These are phyloP conservation scores for Theileria annulata DNA, from an alignment of 169 alveolate species.

Conservation along the genomic window DNA sequence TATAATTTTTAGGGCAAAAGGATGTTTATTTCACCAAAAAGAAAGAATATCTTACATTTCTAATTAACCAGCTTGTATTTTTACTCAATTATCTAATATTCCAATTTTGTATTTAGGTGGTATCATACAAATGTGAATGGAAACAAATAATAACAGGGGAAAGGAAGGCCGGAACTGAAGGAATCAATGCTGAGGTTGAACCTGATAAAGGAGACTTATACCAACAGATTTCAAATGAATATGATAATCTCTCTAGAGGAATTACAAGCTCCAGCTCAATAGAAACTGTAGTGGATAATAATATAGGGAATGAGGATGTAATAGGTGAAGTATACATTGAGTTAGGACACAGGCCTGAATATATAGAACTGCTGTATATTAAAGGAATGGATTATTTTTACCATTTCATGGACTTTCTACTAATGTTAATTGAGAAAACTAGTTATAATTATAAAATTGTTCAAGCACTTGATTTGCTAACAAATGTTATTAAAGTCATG, in stretches of 20 bases:
- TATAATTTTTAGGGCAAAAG: neutral
- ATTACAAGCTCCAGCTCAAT: neutral
- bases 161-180: too few relatives aligned
- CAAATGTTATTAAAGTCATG: slow-evolving; percentile 29
- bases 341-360: slow-evolving; percentile 16
- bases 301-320: neutral
- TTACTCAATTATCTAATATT: neutral
- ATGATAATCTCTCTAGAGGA: neutral
- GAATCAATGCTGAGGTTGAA: too few relatives aligned
- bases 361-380: slow-evolving; percentile 24
- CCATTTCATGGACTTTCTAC: slow-evolving; percentile 43
- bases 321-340: slow-evolving; percentile 27
- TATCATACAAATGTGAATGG: neutral
- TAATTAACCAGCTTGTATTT: slow-evolving; percentile 3
- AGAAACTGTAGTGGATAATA: too few relatives aligned
- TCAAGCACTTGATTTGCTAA: slow-evolving; percentile 42
- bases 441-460: slow-evolving; percentile 7
- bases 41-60: slow-evolving; percentile 1
- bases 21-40: slow-evolving; percentile 11
- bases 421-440: slow-evolving; percentile 38
- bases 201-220: neutral
- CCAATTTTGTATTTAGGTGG: slow-evolving; percentile 1
- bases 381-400: slow-evolving; percentile 42
- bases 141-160: neutral
- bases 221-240: neutral